Percentiles rank a stretch among this genome's conserved stretches.
Conservation (phyloP, 2,329 filamentous ascomycete species). For the Torrubiella hemipterigena region DNA sequence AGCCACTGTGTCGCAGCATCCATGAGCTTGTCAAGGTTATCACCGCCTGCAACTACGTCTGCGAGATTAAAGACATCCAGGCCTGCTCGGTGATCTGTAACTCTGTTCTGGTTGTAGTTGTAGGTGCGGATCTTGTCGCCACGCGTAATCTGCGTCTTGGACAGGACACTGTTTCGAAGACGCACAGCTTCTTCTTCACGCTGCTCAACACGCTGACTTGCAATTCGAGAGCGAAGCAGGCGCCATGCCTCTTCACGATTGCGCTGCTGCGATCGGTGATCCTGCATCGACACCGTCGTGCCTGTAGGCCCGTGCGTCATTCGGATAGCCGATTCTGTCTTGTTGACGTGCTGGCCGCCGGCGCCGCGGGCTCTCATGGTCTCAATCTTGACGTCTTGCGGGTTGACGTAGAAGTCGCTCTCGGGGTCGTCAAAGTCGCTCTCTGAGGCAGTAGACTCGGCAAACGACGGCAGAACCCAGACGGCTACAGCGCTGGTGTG, state of each 20-base stretch:
- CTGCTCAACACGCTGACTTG: slow-evolving; percentile 66
- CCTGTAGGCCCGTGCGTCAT: slow-evolving; percentile 84
- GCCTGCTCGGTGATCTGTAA: slow-evolving; percentile 79
- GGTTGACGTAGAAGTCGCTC: slow-evolving; percentile 84
- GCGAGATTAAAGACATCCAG: slow-evolving; percentile 70
- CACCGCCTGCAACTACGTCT: slow-evolving; percentile 63
- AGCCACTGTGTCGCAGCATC: slow-evolving; percentile 68
- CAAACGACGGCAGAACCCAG: slow-evolving; percentile 80
- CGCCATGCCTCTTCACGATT: slow-evolving; percentile 85
- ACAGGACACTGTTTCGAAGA: slow-evolving; percentile 67
- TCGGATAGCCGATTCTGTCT: slow-evolving; percentile 89
- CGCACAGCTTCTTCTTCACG: slow-evolving; percentile 69
- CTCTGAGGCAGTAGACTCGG: slow-evolving; percentile 37
- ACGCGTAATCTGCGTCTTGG: slow-evolving; percentile 70
- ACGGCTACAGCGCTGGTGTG: slow-evolving; percentile 91
- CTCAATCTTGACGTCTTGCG: slow-evolving; percentile 70
- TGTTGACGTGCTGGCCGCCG: slow-evolving; percentile 96
- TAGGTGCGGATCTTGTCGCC: slow-evolving; percentile 93
- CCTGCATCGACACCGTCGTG: slow-evolving; percentile 83
- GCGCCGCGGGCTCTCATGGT: slow-evolving; percentile 88
- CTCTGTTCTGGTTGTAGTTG: slow-evolving; percentile 63
- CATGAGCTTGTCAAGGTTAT: slow-evolving; percentile 64
- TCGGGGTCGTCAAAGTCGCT: slow-evolving; percentile 68
- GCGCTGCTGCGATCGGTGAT: slow-evolving; percentile 77
- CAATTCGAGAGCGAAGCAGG: slow-evolving; percentile 69